phyloP scores from a whole-genome alignment of 176 grass and related monocot genomes.

The barley (Hordeum vulgare) region DNA sequence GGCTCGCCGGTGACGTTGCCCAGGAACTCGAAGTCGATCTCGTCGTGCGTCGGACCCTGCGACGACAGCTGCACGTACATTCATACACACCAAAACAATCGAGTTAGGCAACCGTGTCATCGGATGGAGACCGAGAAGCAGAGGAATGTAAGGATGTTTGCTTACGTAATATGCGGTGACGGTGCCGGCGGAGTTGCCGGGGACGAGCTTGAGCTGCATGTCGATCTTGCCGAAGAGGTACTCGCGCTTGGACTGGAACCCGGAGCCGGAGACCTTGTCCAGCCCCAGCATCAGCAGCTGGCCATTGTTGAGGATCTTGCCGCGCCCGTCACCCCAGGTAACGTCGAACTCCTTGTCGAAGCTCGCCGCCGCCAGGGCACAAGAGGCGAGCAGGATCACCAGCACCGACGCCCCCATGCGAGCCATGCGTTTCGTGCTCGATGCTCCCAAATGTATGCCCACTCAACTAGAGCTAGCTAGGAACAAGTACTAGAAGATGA shows the following conservation, averaged over 20 bases:
- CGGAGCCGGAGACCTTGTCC: conserved; percentile 57
- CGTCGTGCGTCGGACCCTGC: conserved; percentile 64
- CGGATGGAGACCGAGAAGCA: background rate
- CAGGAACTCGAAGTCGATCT: conserved; percentile 94
- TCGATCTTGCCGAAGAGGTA: conserved; percentile 94
- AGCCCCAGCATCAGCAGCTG: conserved; percentile 56
- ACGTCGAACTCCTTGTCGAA: conserved; percentile 69
- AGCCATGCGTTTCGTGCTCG: background rate
- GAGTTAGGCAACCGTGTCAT: background rate
- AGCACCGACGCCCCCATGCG: background rate
- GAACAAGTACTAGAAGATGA: too few relatives aligned
- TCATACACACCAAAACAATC: background rate
- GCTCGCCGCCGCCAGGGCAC: conserved; percentile 19
- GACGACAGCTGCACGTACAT: conserved; percentile 60
- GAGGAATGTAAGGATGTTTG: background rate
- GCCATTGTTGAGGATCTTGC: conserved; percentile 46
- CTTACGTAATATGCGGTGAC: conserved; percentile 83
- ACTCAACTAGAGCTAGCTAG: background rate
- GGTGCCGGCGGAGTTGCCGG: conserved; percentile 84
- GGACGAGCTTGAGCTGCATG: conserved; percentile 79
- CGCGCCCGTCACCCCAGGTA: conserved; percentile 77
- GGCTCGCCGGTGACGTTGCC: conserved; percentile 69
- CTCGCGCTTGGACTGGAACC: conserved; percentile 79
- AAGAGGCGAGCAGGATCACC: conserved; percentile 2
- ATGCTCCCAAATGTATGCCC: too few relatives aligned